Base-by-base conservation (phyloP, 371 early-diverging fungal species). In the Mortierella polycephala region DNA sequence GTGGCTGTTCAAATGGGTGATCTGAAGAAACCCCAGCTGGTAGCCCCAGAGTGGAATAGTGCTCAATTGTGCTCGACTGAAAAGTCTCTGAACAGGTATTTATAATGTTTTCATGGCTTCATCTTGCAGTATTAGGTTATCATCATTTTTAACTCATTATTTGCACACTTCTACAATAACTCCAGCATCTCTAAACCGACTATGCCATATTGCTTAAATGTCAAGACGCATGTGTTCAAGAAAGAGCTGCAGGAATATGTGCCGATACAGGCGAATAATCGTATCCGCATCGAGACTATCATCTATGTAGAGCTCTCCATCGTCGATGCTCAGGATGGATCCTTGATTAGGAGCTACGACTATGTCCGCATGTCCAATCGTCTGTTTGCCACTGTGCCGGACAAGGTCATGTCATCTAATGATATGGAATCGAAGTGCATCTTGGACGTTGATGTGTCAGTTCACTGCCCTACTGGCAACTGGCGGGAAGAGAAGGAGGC, bases 211-310 rank as follows among this genome's bases (percentile, higher is more conserved):
- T 69, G 74, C 37, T 46, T 74, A 65, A 64, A 74, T 12, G 69
- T 69, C n/a, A 68, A 68, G 57, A 74, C 74, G 8, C 64, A 68
- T 52, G 65, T 74, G 45, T 74, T 74, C 42, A 74, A 74, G 64
- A 74, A 74, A 62, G 74, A 74, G 53, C 69, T 61, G 12, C 74
- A 74, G 57, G 74, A 74, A 57, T 74, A 74, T 40, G 57, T 74
- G 21, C 69, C 74, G 5, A 68, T 64, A 14, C 74, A 69, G 51
- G 57, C 55, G 47, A 69, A 68, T 16, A 69, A 74, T 39, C 74
- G 67, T 12, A 69, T 74, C 23, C 74, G 74, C 47, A 74, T 74
- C 54, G 74, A 74, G 57, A 74, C 74, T 37, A 74, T 74, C 61
- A 63, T 74, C 56, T 74, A 74, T 54, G 69, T 55, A 4, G 74